phyloP scores from a whole-genome alignment of 495 filamentous ascomycete species.

The Aspergillus indologenus region DNA sequence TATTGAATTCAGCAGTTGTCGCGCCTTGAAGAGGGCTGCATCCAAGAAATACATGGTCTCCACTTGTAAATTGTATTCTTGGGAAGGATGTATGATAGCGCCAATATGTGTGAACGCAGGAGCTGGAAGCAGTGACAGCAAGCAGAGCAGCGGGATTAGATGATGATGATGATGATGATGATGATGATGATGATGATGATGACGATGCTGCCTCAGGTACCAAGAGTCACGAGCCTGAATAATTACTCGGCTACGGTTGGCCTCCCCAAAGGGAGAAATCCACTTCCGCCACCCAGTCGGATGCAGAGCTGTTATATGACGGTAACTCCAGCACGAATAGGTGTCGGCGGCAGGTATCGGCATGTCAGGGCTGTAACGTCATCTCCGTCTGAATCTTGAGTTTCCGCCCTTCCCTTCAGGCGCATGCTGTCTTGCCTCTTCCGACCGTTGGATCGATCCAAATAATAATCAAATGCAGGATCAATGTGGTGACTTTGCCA shows the following conservation, averaged over 20 bases:
- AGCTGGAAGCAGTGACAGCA: too few species aligned
- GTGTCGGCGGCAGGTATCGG: conserved; percentile 35
- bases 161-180: too few species aligned
- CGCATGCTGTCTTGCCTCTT: conserved; percentile 12
- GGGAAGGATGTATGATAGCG: too few species aligned
- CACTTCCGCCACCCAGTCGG: conserved; percentile 18
- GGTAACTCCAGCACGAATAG: conserved; percentile 9
- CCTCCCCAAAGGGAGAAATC: conserved; percentile 2
- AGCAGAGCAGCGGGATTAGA: too few species aligned
- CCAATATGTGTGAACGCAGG: too few species aligned
- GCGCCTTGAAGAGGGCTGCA: too few species aligned
- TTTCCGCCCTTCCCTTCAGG: conserved; percentile 20
- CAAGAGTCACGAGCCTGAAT: not conserved
- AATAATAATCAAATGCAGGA: too few species aligned
- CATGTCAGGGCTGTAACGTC: conserved; percentile 34
- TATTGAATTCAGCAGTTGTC: not conserved
- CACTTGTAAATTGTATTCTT: too few species aligned
- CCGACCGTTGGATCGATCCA: not conserved
- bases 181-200: too few species aligned
- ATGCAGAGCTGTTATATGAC: conserved; percentile 19
- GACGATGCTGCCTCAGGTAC: not conserved
- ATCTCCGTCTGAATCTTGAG: conserved; percentile 10
- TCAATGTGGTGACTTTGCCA: conserved; percentile 3
- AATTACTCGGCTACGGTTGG: conserved; percentile 10
- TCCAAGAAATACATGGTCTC: too few species aligned